phyloP scores from a whole-genome alignment of 2,329 filamentous ascomycete genomes.

The Diplodia sapinea region DNA sequence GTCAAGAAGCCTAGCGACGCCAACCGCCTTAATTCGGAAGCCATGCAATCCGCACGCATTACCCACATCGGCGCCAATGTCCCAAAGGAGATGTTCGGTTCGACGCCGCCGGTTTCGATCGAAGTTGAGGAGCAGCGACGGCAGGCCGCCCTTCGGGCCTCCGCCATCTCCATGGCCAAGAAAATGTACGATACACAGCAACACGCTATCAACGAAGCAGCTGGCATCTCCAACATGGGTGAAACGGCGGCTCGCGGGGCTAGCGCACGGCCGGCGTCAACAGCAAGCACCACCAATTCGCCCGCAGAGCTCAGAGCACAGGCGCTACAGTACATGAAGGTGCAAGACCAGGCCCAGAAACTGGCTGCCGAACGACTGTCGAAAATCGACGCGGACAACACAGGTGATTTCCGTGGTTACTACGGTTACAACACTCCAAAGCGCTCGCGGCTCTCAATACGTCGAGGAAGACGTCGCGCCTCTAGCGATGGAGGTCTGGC shows the following conservation, averaged over 20 bases:
- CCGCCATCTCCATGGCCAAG: conserved; percentile 87
- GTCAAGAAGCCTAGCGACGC: conserved; percentile 39
- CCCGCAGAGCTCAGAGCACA: conserved; percentile 58
- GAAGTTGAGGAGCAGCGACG: conserved; percentile 77
- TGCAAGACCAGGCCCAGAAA: conserved; percentile 87
- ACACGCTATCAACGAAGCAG: conserved; percentile 59
- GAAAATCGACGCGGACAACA: conserved; percentile 72
- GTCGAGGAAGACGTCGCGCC: conserved; percentile 63
- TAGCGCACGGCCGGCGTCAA: conserved; percentile 39
- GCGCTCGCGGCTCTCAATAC: conserved; percentile 58
- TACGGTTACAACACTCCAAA: conserved; percentile 66
- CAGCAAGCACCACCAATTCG: conserved; percentile 38
- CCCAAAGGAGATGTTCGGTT: conserved; percentile 77
- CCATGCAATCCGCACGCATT: conserved; percentile 66
- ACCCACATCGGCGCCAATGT: conserved; percentile 72
- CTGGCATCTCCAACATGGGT: conserved; percentile 46
- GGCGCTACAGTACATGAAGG: conserved; percentile 61
- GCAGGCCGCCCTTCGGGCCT: conserved; percentile 76
- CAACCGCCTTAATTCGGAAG: conserved; percentile 53
- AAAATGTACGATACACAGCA: conserved; percentile 80
- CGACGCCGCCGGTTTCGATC: conserved; percentile 71
- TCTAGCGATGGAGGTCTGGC: conserved; percentile 67
- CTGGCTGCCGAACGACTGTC: conserved; percentile 82
- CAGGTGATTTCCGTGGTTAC: conserved; percentile 73
- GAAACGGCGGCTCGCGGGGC: conserved; percentile 45